phyloP scores from a whole-genome alignment of 2,329 filamentous ascomycete species.

The Talaromyces sp. region DNA sequence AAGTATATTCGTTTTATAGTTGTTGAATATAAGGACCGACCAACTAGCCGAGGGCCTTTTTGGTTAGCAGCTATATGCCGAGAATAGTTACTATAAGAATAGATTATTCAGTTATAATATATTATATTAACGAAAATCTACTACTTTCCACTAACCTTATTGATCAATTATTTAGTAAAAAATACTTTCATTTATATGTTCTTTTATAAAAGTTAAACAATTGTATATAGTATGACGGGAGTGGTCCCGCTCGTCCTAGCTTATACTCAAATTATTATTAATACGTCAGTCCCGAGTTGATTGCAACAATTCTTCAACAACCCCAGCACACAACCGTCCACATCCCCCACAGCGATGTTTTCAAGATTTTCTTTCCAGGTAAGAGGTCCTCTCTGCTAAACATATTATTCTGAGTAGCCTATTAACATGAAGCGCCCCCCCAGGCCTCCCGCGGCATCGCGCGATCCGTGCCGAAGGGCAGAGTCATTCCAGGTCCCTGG shows the following conservation, averaged over 20 bases:
- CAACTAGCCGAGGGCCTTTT: too few species aligned
- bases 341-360: constrained; percentile 1
- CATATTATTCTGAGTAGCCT: neutral
- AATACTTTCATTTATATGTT: too few species aligned
- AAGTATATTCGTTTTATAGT: too few species aligned
- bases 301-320: neutral
- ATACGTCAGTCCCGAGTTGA: neutral
- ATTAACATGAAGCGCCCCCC: neutral
- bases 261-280: neutral
- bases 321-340: neutral
- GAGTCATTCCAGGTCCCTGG: constrained; percentile 4
- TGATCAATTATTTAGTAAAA: too few species aligned
- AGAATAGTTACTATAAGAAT: too few species aligned
- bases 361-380: constrained; percentile 5
- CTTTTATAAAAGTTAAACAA: too few species aligned
- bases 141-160: too few species aligned
- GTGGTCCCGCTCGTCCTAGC: neutral
- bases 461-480: neutral
- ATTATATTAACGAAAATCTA: too few species aligned
- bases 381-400: neutral
- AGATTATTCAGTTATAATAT: too few species aligned
- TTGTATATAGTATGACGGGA: neutral
- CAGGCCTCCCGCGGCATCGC: constrained; percentile 7
- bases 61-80: too few species aligned
- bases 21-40: too few species aligned